Base-by-base conservation (phyloP, 768 basidiomycete species). In the Amanita rubescens region DNA sequence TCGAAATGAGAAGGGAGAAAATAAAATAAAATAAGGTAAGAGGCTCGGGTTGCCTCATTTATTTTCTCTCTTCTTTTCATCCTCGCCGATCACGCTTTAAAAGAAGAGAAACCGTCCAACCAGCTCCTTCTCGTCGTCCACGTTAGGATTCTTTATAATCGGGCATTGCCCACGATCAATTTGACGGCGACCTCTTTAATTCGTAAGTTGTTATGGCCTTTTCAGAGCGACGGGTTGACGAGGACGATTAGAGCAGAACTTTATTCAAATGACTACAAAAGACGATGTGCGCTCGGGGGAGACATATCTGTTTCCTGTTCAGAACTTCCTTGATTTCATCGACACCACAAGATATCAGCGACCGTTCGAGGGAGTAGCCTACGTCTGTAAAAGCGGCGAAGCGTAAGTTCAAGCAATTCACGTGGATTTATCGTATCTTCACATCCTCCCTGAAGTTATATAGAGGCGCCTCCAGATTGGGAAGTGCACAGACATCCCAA, bases 401-500 rank as follows among this genome's bases (percentile, higher is more conserved):
- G 33, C 37, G 51, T 52, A 52, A 22, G 51, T 30, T 12, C 32
- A 7, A 45, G 22, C 35, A 14, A 24, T 11, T 17, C 33, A 34
- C 17, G 5, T 20, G 4, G 17, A 34, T 45, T 45, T 2, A 8
- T n/a, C 10, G 10, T 24, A 8, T 48, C 15, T 15, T 33, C 38
- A 10, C 17, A 8, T 25, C 5, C n/a, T 34, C 33, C 7, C 39
- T 41, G 22, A n/a, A 53, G 52, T 14, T 44, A 53, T 17, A 51
- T 55, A 15, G 49, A 22, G 14, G 48, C 35, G 20, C 47, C 47
- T 5, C 55, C 49, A 6, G 37, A 57, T 25, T 78, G 76, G 76
- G 60, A 63, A 41, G 62, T 63, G 51, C 66, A 65, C 52, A 35
- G 63, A 41, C 74, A 77, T 55, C 72, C 75, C n/a, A 75, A 75